phyloP scores from a whole-genome alignment of 805 yeast genomes.

The Hanseniaspora hatyaiensis region DNA sequence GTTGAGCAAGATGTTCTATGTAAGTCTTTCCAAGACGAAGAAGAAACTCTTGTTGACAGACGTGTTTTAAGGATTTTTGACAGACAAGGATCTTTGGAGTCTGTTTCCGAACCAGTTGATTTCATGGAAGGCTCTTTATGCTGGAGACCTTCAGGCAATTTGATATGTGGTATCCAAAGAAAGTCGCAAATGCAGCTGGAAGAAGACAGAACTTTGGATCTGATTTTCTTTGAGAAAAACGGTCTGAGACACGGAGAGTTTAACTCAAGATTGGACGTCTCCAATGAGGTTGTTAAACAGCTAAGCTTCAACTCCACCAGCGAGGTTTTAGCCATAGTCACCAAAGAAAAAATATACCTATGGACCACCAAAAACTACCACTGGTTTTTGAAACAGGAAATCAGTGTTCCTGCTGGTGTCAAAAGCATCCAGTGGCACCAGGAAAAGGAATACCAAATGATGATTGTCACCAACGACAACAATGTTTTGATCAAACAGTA shows the following conservation, averaged over 20 bases:
- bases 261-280: slow-evolving; percentile 44
- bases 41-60: slow-evolving; percentile 36
- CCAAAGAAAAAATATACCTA: slow-evolving; percentile 54
- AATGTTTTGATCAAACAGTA: slow-evolving; percentile 56
- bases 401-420: slow-evolving; percentile 29
- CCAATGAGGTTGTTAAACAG: slow-evolving; percentile 38
- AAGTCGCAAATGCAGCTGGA: slow-evolving; percentile 36
- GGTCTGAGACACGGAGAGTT: slow-evolving; percentile 89
- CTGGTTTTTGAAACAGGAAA: slow-evolving; percentile 86
- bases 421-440: slow-evolving; percentile 68
- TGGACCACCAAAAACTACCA: slow-evolving; percentile 91
- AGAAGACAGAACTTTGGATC: slow-evolving; percentile 32
- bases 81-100: slow-evolving; percentile 64
- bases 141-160: slow-evolving; percentile 87
- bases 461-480: slow-evolving; percentile 43
- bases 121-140: slow-evolving; percentile 60
- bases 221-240: slow-evolving; percentile 82
- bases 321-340: slow-evolving; percentile 62
- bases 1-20: slow-evolving; percentile 33
- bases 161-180: slow-evolving; percentile 73
- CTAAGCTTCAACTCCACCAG: slow-evolving; percentile 74
- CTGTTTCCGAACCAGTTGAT: slow-evolving; percentile 83
- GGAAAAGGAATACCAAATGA: slow-evolving; percentile 66
- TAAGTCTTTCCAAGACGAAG: slow-evolving; percentile 16
- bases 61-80: slow-evolving; percentile 75